These are phyloP conservation scores for Ustilago cynodontis DNA, from an alignment of 1,284 basidiomycete genomes.

Conservation along the genomic window DNA sequence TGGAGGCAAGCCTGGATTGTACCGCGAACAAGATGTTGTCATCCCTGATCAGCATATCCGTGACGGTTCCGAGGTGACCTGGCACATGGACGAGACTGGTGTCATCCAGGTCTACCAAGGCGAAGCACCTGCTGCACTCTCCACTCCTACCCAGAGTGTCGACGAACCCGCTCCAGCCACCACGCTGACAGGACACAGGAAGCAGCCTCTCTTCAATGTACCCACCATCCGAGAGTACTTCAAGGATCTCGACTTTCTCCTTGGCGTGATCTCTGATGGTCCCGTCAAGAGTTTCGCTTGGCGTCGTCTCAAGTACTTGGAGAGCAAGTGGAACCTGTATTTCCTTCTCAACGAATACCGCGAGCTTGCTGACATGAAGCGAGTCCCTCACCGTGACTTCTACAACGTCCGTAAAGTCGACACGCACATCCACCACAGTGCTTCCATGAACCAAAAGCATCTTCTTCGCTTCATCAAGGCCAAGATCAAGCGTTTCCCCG, in stretches of 20 bases:
- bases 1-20: conserved; percentile 67
- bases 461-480: conserved; percentile 98
- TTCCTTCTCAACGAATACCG: conserved; percentile 91
- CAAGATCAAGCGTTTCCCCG: conserved; percentile 87
- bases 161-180: conserved; percentile 32
- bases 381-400: conserved; percentile 82
- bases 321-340: conserved; percentile 97
- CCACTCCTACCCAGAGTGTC: conserved; percentile 34
- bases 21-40: conserved; percentile 51
- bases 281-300: conserved; percentile 97
- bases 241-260: conserved; percentile 87
- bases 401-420: conserved; percentile 98
- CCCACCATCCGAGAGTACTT: conserved; percentile 94
- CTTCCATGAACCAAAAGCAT: conserved; percentile 99
- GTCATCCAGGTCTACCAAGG: conserved; percentile 66
- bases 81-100: conserved; percentile 62
- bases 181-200: conserved; percentile 19
- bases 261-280: conserved; percentile 81
- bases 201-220: conserved; percentile 78
- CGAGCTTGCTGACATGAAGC: conserved; percentile 97
- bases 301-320: conserved; percentile 88
- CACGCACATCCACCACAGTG: conserved; percentile 98
- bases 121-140: conserved; percentile 29
- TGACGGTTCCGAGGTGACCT: conserved; percentile 46
- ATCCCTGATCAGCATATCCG: conserved; percentile 52